Conservation (phyloP, 2,329 filamentous ascomycete species). For the Magnaporthiopsis poae region DNA sequence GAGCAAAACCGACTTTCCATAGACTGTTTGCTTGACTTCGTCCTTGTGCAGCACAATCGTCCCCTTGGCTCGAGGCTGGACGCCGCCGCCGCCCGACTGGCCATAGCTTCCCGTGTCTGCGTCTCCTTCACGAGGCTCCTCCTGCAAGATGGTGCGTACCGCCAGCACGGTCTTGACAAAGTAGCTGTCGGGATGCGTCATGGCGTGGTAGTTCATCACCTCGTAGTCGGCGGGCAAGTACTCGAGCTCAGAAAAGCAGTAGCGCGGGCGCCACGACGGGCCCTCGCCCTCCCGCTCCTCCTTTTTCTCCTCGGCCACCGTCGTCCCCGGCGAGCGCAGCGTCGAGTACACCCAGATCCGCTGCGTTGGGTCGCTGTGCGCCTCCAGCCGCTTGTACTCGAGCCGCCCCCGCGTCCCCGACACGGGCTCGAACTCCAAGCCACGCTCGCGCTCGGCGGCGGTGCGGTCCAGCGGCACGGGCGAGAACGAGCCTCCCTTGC, state of each 20-base stretch:
- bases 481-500: constrained; percentile 30
- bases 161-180: constrained; percentile 30
- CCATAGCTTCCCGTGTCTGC: constrained; percentile 3
- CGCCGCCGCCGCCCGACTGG: too few species aligned
- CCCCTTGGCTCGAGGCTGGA: constrained; percentile 19
- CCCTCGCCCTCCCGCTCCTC: constrained; percentile 15
- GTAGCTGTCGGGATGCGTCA: constrained; percentile 25
- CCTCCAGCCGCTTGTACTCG: background rate
- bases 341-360: constrained; percentile 31
- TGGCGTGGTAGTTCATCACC: constrained; percentile 34
- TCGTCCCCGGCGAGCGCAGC: constrained; percentile 4
- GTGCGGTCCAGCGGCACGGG: constrained; percentile 23
- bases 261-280: constrained; percentile 34
- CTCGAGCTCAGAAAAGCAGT: constrained; percentile 42
- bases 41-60: constrained; percentile 33
- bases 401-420: background rate
- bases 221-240: constrained; percentile 36
- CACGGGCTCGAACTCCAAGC: background rate
- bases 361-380: constrained; percentile 24
- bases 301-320: background rate
- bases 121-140: constrained; percentile 11
- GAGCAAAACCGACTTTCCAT: constrained; percentile 30
- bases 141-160: constrained; percentile 20
- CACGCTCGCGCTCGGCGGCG: background rate
- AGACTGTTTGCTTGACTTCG: constrained; percentile 33